Evolutionary conservation across 2,329 filamentous ascomycete genomes (phyloP).

Genomic region (Cordyceps militaris): DNA sequence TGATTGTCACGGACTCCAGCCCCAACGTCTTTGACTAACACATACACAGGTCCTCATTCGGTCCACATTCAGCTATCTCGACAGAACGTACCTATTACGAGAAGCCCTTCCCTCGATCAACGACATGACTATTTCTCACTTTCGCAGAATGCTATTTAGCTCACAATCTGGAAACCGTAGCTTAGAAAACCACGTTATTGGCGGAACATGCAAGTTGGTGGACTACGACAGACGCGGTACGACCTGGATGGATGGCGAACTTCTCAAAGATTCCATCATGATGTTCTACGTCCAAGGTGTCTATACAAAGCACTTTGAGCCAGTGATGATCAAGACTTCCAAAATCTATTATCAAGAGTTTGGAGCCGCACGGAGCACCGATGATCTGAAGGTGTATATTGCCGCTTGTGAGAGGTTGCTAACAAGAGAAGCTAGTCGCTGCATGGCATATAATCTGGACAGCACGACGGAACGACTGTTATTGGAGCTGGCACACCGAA

Average conservation of each 20-base stretch:
- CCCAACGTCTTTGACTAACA: conserved; percentile 1
- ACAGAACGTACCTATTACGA: conserved; percentile 78
- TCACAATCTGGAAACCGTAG: conserved; percentile 17
- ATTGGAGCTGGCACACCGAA: conserved; percentile 63
- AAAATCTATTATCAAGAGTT: conserved; percentile 62
- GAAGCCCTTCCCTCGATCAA: conserved; percentile 65
- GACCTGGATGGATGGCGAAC: conserved; percentile 48
- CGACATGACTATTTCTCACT: conserved; percentile 71
- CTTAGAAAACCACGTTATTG: conserved; percentile 31
- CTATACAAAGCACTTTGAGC: conserved; percentile 75
- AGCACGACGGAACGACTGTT: conserved; percentile 73
- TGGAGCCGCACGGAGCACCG: conserved; percentile 56
- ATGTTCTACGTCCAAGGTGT: conserved; percentile 82
- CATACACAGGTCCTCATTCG: conserved; percentile 59
- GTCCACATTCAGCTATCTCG: conserved; percentile 89
- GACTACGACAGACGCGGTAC: conserved; percentile 59
- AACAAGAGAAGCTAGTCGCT: conserved; percentile 64
- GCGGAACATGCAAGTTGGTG: conserved; percentile 66
- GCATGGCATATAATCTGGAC: conserved; percentile 75
- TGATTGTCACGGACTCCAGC: conserved; percentile 21
- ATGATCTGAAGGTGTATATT: conserved; percentile 69
- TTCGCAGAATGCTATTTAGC: conserved; percentile 54
- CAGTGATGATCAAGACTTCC: conserved; percentile 61
- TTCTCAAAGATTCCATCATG: conserved; percentile 69
- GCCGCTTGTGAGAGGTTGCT: conserved; percentile 62